Percentiles rank a stretch among this genome's conserved stretches.
Evolutionary conservation across 352 stramenopile genomes (phyloP).

Genomic region (Peronosclerospora sorghi): DNA sequence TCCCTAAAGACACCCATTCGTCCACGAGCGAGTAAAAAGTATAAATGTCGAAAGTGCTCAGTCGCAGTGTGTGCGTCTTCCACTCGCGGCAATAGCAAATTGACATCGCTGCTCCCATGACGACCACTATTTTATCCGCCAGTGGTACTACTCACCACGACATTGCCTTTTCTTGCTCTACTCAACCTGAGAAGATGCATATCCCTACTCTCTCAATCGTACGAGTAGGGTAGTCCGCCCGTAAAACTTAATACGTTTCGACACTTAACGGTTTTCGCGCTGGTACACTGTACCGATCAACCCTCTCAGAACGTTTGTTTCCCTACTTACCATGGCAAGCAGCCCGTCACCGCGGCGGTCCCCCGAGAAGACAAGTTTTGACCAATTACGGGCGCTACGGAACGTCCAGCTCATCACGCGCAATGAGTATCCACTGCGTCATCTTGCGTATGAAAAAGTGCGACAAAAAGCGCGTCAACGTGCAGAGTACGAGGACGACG

Average conservation of each 20-base stretch:
- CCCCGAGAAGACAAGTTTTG: conserved; percentile 22
- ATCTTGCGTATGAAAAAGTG: conserved; percentile 33
- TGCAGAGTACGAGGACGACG: conserved; percentile 22
- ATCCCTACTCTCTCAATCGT: too few species aligned
- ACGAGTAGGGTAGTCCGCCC: too few species aligned
- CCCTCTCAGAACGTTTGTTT: not conserved
- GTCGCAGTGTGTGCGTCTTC: conserved; percentile 4
- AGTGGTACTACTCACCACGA: not conserved
- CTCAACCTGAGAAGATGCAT: too few species aligned
- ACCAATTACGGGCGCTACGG: conserved; percentile 60
- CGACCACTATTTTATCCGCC: not conserved
- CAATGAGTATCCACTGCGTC: conserved; percentile 66
- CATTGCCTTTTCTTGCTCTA: not conserved
- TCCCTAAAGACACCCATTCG: too few species aligned
- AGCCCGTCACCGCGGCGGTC: not conserved
- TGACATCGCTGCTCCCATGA: conserved; percentile 3
- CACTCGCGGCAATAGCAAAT: conserved; percentile 1
- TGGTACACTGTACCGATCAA: not conserved
- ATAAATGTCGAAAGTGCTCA: conserved; percentile 8
- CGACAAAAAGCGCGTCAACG: conserved; percentile 17
- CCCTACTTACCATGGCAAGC: not conserved
- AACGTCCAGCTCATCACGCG: conserved; percentile 44
- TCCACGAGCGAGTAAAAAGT: too few species aligned
- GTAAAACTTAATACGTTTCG: too few species aligned
- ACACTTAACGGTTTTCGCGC: too few species aligned